phyloP scores from a whole-genome alignment of 2,329 filamentous ascomycete genomes.

The Fusarium sp. region DNA sequence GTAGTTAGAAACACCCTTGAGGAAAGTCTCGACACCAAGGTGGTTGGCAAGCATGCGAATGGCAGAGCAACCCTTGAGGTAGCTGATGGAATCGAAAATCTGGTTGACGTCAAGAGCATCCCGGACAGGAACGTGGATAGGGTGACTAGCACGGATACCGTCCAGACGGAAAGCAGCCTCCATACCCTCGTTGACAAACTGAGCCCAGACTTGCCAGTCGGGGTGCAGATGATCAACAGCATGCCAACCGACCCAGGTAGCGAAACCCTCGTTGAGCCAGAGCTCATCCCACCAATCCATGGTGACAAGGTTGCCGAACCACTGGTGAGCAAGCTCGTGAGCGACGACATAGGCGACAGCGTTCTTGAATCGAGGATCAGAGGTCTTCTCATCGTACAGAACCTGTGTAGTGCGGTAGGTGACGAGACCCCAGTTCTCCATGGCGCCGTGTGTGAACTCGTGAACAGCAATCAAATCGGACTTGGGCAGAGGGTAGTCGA shows the following conservation, averaged over 20 bases:
- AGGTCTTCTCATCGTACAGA: conserved; percentile 93
- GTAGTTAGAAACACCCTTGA: conserved; percentile 90
- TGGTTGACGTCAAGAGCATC: conserved; percentile 97
- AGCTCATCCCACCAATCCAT: conserved; percentile 98
- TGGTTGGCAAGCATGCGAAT: conserved; percentile 96
- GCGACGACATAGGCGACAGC: conserved; percentile 96
- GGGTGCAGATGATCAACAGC: conserved; percentile 92
- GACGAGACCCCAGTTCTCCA: conserved; percentile 97
- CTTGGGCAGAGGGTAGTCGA: conserved; percentile 94
- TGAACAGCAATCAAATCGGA: conserved; percentile 90
- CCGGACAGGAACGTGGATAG: conserved; percentile 93
- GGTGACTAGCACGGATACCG: conserved; percentile 89
- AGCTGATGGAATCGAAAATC: conserved; percentile 97
- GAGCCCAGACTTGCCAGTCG: conserved; percentile 97
- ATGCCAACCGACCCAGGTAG: conserved; percentile 97
- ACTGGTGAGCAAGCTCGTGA: conserved; percentile 97
- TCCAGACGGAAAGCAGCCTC: conserved; percentile 92
- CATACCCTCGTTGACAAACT: conserved; percentile 95
- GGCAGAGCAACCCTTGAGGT: conserved; percentile 94
- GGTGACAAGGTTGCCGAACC: conserved; percentile 94
- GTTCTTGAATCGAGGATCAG: conserved; percentile 91
- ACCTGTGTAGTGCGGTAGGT: conserved; percentile 96
- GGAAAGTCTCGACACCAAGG: conserved; percentile 86
- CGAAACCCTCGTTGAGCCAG: conserved; percentile 96
- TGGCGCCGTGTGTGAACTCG: conserved; percentile 88